These are phyloP conservation scores for Salicornia ramosissima DNA, from an alignment of 148 eudicot genomes.

Conservation along the genomic window DNA sequence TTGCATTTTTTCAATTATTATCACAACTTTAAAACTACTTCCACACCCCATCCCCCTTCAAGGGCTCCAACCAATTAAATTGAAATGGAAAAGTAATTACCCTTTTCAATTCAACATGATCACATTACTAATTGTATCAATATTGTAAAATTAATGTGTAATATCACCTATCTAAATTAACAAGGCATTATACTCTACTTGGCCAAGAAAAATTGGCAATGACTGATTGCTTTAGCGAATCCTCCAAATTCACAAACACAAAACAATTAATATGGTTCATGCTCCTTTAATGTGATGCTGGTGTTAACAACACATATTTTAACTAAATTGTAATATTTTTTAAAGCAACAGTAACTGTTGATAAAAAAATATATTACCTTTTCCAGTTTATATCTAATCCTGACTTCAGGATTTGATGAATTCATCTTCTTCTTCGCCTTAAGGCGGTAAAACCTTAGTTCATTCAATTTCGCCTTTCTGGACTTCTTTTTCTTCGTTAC, in stretches of 20 bases:
- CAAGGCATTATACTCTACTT: neutral
- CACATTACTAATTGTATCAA: neutral
- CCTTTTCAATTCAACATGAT: neutral
- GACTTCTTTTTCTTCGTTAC: conserved; percentile 41
- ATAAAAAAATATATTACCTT: conserved; percentile 44
- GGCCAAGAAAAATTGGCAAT: neutral
- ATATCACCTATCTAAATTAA: neutral
- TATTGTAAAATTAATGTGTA: neutral
- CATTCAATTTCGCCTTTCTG: conserved; percentile 67
- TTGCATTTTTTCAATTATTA: too few relatives aligned
- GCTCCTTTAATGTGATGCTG: too few relatives aligned
- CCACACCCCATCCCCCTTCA: too few relatives aligned
- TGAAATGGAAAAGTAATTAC: neutral
- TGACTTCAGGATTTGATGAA: conserved; percentile 89
- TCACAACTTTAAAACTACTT: too few relatives aligned
- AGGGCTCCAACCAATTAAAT: neutral
- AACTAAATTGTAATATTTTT: neutral
- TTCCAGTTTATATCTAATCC: conserved; percentile 81
- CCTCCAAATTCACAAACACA: neutral
- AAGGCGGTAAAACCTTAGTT: conserved; percentile 72
- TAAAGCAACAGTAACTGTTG: neutral
- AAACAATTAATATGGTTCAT: neutral
- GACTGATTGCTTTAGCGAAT: neutral
- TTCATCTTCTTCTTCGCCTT: conserved; percentile 92
- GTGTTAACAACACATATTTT: neutral